Base-by-base conservation (phyloP, 1,139 yeast species). In the Blastobotrys indianensis region DNA sequence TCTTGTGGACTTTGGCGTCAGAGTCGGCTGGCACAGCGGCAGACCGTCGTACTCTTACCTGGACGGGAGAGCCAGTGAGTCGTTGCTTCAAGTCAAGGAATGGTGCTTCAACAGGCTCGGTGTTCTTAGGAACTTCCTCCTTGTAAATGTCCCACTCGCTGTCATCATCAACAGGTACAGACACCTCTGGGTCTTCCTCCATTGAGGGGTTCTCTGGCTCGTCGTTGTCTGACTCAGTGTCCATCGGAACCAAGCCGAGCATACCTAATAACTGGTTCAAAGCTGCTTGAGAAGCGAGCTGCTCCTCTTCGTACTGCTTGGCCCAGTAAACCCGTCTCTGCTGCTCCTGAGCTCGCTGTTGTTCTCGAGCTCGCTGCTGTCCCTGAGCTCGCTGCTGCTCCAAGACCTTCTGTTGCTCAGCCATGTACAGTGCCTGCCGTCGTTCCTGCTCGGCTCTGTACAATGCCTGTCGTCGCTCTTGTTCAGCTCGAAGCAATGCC, bases 121-220 rank as follows among this genome's bases (percentile, higher is more conserved):
- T 12, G 2, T 3, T 12, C 16, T 33, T 32, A n/a, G 39, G 34
- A 12, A 7, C 13, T 5, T 28, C 35, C 9, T 12, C 10, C 15
- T 11, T 28, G 37, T 42, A 42, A 17, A 42, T 32, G 17, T 42
- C 45, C 23, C 33, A 23, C 10, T 42, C 45, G 15, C 31, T 17
- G 13, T 37, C 41, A 32, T 37, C 41, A n/a, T 41, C 44, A 8
- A 4, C 43, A 17, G 44, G 44, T 12, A 41, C 35, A 12, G 44
- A 41, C 6, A 41, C 41, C 23, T 42, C 41, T 10, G 41, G 45
- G 30, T 32, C 45, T 32, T 20, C 25, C 17, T 15, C 20, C 17
- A n/a, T n/a, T n/a, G n/a, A n/a, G 23, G 8, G 15, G 16, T 34
- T 10, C 8, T 20, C 10, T 41, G n/a, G 31, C 4, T 41, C 36